These are phyloP conservation scores for Parathielavia hyrcaniae DNA, from an alignment of 495 filamentous ascomycete genomes.

Conservation along the genomic window DNA sequence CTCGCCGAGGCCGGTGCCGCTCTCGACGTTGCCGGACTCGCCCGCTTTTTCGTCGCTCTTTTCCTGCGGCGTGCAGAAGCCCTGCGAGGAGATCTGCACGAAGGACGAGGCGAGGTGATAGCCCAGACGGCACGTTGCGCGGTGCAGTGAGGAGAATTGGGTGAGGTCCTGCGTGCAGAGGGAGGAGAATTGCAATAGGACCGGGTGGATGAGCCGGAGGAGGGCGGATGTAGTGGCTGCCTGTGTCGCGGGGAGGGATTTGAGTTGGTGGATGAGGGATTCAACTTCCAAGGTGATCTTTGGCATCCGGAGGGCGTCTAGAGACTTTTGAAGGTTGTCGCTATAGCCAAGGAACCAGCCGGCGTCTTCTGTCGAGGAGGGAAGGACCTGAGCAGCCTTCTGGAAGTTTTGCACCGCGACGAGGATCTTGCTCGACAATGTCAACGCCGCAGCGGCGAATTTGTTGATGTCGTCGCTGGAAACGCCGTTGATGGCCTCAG, in stretches of 20 bases:
- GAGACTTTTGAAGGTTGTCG: constrained; percentile 46
- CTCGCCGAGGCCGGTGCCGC: constrained; percentile 93
- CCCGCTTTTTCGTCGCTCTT: constrained; percentile 59
- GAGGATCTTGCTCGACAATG: constrained; percentile 58
- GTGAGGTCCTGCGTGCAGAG: constrained; percentile 50
- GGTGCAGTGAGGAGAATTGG: constrained; percentile 54
- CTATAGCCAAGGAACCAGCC: constrained; percentile 60
- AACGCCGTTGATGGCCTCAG: constrained; percentile 16
- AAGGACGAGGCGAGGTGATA: constrained; percentile 70
- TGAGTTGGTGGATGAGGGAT: constrained; percentile 47
- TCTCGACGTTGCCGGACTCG: constrained; percentile 70
- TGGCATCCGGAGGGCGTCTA: constrained; percentile 53
- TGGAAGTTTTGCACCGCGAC: constrained; percentile 68
- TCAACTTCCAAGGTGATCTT: constrained; percentile 43
- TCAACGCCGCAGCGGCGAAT: constrained; percentile 47
- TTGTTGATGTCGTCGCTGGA: constrained; percentile 19
- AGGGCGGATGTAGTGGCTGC: constrained; percentile 48
- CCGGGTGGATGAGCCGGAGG: constrained; percentile 61
- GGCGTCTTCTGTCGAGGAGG: constrained; percentile 51
- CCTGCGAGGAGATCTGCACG: constrained; percentile 65
- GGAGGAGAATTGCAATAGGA: constrained; percentile 64
- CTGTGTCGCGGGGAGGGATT: constrained; percentile 44
- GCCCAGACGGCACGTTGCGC: constrained; percentile 63
- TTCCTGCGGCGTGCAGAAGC: constrained; percentile 85
- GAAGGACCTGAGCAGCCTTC: constrained; percentile 37